phyloP scores from a whole-genome alignment of 1,139 yeast genomes.

The Debaryomyces nepalensis region DNA sequence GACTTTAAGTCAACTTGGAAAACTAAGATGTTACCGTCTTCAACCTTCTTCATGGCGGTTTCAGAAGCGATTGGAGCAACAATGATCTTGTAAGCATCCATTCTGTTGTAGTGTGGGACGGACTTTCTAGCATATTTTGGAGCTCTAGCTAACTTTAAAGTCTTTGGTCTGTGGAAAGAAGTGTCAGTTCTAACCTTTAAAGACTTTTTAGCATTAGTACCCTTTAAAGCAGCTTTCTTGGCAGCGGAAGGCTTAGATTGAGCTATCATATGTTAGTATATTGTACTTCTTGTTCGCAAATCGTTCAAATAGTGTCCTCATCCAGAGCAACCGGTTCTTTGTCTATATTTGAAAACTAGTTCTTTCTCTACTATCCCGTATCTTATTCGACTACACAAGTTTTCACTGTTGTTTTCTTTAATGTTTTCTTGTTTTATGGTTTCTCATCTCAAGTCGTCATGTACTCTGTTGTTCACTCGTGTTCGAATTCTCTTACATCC shows the following conservation, averaged over 20 bases:
- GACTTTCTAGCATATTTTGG: conserved; percentile 97
- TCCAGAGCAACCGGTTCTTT: background rate
- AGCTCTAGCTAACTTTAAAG: conserved; percentile 88
- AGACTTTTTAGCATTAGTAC: conserved; percentile 91
- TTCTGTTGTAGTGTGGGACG: conserved; percentile 96
- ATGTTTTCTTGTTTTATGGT: too few species aligned
- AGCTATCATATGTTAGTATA: conserved; percentile 25
- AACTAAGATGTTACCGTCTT: conserved; percentile 98
- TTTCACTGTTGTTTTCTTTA: too few species aligned
- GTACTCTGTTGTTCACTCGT: background rate
- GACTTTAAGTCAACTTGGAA: conserved; percentile 97
- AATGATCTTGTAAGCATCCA: conserved; percentile 94
- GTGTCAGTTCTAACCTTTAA: conserved; percentile 93
- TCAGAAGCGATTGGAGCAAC: conserved; percentile 97
- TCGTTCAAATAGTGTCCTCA: background rate
- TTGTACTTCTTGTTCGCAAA: background rate
- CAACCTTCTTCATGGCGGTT: conserved; percentile 99
- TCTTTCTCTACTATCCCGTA: too few species aligned
- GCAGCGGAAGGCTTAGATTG: conserved; percentile 90
- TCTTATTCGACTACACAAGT: too few species aligned
- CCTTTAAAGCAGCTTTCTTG: conserved; percentile 98
- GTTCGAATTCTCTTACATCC: background rate
- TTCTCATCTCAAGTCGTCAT: too few species aligned
- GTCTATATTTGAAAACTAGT: too few species aligned
- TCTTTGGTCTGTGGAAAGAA: conserved; percentile 97